A percentile compares a stretch with the other conserved stretches of the same genome.
Conservation (phyloP, 139 green algal species). For the Chlamydomonas sp. region DNA sequence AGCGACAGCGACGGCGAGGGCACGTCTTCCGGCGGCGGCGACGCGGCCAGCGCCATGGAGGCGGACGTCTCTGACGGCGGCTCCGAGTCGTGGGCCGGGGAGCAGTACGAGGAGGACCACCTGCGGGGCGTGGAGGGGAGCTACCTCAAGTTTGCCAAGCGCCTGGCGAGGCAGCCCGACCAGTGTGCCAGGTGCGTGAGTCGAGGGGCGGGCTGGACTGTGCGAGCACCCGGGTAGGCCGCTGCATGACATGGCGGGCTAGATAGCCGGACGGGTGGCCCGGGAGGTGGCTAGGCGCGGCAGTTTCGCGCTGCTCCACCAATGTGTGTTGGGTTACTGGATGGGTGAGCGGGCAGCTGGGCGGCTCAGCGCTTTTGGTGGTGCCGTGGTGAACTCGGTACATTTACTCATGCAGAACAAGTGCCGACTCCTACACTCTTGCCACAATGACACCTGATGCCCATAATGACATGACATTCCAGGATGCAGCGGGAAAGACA, state of each 20-base stretch:
- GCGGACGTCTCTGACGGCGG: not conserved
- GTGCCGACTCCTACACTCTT: not conserved
- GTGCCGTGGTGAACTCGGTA: not conserved
- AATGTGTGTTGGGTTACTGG: not conserved
- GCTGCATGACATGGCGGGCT: not conserved
- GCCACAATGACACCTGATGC: not conserved
- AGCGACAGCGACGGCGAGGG: not conserved
- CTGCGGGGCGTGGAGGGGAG: conserved; percentile 45
- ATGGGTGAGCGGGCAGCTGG: not conserved
- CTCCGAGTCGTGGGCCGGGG: conserved; percentile 61
- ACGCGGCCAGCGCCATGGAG: not conserved
- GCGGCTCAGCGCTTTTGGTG: not conserved
- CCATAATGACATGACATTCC: not conserved
- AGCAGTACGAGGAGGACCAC: conserved; percentile 74
- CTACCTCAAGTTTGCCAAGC: conserved; percentile 72
- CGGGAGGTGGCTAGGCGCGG: not conserved
- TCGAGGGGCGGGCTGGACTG: not conserved
- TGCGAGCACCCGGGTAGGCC: not conserved
- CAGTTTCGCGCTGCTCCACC: not conserved
- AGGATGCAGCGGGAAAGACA: not conserved
- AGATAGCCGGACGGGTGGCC: not conserved
- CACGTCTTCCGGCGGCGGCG: not conserved
- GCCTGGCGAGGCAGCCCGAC: conserved; percentile 59
- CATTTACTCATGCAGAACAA: not conserved
- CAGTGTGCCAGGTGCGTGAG: conserved; percentile 69